Base-by-base conservation (phyloP, 805 yeast species). In the Jamesozyma piceae region DNA sequence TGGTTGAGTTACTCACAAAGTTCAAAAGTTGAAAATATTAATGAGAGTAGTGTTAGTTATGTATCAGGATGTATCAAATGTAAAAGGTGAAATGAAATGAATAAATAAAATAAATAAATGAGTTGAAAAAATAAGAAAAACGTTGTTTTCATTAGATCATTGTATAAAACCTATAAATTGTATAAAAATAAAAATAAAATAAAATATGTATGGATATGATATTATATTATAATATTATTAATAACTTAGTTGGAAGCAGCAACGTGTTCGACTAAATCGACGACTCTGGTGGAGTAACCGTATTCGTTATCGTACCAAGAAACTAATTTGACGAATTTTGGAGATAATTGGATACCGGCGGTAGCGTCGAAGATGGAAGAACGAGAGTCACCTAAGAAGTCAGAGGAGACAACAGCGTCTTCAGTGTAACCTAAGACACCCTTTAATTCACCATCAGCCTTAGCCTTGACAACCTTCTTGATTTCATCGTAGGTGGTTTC, bases 1-100 rank as follows among this genome's bases (percentile, higher is more conserved):
- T 87, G 95, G 95, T 68, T 80, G 13, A 84, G 82, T 0, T 90
- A 90, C 57, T 66, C 81, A 1, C 97, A 90, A 62, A 83, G 95
- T 56, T 74, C 77, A 38, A 55, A 60, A 10, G 90, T 72, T 1
- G 49, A 51, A 0, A 54, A 58, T 15, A 50, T 65, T 1, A 43
- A 52, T 24, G 95, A 88, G 35, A 79, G 83, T 48, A 83, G 95
- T 60, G 97, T 90, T n/a, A 83, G 95, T 45, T 90, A 90, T 62
- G 95, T 90, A 1, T 75, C 90, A 37, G 96, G 90, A 0, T 82
- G 75, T 54, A 81, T 72, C 14, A 43, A 44, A 13, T 6, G 9
- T 29, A 29, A 8, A 26, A 9, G 11, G 11, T 26, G 11, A 26
- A 11, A 26, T 8, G 11, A 26, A n/a, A n/a, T n/a, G n/a, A n/a